Conservation (phyloP, 2,329 filamentous ascomycete species). For the Xylariaceae sp. region DNA sequence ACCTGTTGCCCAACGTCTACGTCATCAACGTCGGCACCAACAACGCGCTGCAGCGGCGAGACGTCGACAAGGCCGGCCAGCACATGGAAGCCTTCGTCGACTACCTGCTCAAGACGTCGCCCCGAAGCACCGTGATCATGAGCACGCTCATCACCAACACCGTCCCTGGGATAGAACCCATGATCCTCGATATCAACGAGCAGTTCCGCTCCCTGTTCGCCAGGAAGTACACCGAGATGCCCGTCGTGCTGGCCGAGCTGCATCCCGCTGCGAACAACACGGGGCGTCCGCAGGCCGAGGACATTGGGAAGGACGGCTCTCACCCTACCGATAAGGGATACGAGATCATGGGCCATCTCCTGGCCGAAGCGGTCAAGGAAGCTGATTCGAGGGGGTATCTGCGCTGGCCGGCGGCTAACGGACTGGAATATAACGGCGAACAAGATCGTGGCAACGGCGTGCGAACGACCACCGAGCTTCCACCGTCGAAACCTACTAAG, state of each 20-base stretch:
- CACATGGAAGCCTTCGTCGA: conserved; percentile 27
- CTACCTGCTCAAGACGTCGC: conserved; percentile 26
- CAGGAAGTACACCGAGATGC: conserved; percentile 20
- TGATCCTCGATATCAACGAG: conserved; percentile 25
- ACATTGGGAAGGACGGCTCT: conserved; percentile 27
- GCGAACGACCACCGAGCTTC: conserved; percentile 9
- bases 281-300: conserved; percentile 17
- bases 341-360: conserved; percentile 26
- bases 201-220: conserved; percentile 26
- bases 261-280: conserved; percentile 24
- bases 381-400: conserved; percentile 24
- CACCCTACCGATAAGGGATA: conserved; percentile 27
- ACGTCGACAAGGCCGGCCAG: conserved; percentile 22
- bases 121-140: conserved; percentile 26
- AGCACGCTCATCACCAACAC: conserved; percentile 28
- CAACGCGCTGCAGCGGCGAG: conserved; percentile 27
- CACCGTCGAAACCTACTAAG: conserved; percentile 10
- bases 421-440: conserved; percentile 24
- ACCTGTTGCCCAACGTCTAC: conserved; percentile 28
- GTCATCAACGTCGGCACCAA: conserved; percentile 32
- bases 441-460: conserved; percentile 12
- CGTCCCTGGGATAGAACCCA: conserved; percentile 23
- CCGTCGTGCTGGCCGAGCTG: conserved; percentile 30
- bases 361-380: conserved; percentile 21
- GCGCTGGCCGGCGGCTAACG: conserved; percentile 25